phyloP scores from a whole-genome alignment of 1,284 basidiomycete genomes.

The Salmacisia buchloeana region DNA sequence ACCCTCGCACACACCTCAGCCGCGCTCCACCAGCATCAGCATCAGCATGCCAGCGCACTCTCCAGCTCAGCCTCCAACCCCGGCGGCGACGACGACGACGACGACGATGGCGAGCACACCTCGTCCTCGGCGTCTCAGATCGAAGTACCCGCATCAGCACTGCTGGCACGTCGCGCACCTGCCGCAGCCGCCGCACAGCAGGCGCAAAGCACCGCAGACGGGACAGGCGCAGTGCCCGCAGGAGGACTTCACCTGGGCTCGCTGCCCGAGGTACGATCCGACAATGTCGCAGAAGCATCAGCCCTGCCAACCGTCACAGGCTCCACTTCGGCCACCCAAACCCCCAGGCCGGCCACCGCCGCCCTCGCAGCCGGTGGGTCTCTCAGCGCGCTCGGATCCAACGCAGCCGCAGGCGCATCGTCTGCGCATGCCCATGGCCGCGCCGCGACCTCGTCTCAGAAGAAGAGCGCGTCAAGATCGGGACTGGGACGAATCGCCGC shows the following conservation, averaged over 20 bases:
- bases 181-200: background rate
- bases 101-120: background rate
- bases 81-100: constrained; percentile 1
- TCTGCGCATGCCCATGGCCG: background rate
- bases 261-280: background rate
- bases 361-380: background rate
- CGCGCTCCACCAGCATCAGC: background rate
- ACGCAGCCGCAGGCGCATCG: background rate
- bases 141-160: background rate
- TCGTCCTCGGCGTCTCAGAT: background rate
- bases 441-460: background rate
- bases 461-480: background rate
- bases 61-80: background rate
- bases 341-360: background rate
- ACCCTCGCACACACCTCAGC: background rate
- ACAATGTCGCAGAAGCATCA: background rate
- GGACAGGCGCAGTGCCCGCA: background rate
- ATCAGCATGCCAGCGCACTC: background rate
- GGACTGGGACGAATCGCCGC: background rate
- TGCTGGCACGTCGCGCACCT: background rate
- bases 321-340: background rate
- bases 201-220: background rate
- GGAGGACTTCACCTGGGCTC: background rate
- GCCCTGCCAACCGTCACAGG: background rate
- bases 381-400: background rate